A percentile compares a stretch with the other conserved stretches of the same genome.
phyloP scores from a whole-genome alignment of 2,329 filamentous ascomycete species.

The Venturia nashicola region DNA sequence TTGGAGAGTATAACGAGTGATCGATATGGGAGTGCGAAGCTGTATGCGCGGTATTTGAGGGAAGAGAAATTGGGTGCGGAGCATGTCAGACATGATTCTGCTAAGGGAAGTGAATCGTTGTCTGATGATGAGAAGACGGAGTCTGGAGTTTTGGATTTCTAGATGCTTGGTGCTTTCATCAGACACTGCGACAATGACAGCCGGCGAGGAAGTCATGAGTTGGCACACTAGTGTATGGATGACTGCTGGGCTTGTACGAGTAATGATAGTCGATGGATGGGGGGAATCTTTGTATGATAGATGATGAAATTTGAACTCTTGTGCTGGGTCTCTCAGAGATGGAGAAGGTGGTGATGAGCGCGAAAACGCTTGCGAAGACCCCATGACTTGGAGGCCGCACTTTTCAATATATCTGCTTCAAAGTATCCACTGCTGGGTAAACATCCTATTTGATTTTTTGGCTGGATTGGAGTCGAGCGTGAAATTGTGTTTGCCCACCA shows the following conservation, averaged over 20 bases:
- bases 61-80: not conserved
- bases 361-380: not conserved
- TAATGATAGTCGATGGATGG: not conserved
- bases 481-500: not conserved
- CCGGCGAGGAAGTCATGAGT: too few relatives aligned
- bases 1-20: not conserved
- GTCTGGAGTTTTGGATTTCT: not conserved
- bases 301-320: not conserved
- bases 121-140: not conserved
- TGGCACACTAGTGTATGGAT: too few relatives aligned
- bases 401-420: too few relatives aligned
- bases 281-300: not conserved
- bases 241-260: not conserved
- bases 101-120: not conserved
- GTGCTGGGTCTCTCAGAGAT: not conserved
- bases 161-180: not conserved
- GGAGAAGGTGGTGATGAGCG: not conserved
- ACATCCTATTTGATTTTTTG: not conserved
- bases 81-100: not conserved
- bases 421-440: too few relatives aligned
- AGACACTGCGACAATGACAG: too few relatives aligned
- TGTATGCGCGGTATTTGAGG: constrained; percentile 25
- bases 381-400: not conserved
- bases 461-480: not conserved
- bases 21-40: constrained; percentile 17